These are phyloP conservation scores for Podaxis sp. DNA, from an alignment of 768 basidiomycete genomes.

Conservation along the genomic window DNA sequence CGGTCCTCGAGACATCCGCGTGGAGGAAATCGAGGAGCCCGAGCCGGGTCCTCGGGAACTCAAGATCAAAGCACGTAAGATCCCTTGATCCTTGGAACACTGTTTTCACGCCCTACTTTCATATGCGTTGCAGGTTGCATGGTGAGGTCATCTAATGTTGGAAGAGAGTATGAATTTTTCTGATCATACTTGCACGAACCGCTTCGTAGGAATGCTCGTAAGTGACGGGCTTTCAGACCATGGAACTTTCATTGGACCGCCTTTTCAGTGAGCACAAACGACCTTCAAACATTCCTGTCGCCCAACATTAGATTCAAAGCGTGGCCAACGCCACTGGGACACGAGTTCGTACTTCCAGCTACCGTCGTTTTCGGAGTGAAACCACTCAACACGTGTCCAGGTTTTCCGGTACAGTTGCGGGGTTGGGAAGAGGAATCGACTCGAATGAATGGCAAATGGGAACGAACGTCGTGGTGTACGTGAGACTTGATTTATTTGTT, in stretches of 20 bases:
- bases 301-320: constrained; percentile 2
- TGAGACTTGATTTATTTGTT: not conserved
- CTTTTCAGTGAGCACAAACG: constrained; percentile 5
- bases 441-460: constrained; percentile 30
- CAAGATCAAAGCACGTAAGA: constrained; percentile 39
- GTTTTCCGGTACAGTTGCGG: constrained; percentile 36
- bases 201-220: not conserved
- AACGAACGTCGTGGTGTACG: constrained; percentile 34
- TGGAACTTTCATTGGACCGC: not conserved
- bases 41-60: constrained; percentile 34
- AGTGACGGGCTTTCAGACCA: not conserved
- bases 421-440: constrained; percentile 33
- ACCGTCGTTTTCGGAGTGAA: not conserved
- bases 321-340: constrained; percentile 8
- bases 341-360: constrained; percentile 3
- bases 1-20: constrained; percentile 41
- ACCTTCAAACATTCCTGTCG: constrained; percentile 1
- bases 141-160: constrained; percentile 21
- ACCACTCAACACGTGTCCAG: constrained; percentile 17
- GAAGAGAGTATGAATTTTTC: not conserved
- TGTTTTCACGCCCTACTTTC: not conserved
- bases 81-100: not conserved
- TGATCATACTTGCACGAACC: not conserved
- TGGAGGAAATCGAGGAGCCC: constrained; percentile 43
- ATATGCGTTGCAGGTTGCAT: constrained; percentile 23